These are phyloP conservation scores for Diaporthe ilicicola DNA, from an alignment of 2,329 filamentous ascomycete genomes.

Conservation along the genomic window DNA sequence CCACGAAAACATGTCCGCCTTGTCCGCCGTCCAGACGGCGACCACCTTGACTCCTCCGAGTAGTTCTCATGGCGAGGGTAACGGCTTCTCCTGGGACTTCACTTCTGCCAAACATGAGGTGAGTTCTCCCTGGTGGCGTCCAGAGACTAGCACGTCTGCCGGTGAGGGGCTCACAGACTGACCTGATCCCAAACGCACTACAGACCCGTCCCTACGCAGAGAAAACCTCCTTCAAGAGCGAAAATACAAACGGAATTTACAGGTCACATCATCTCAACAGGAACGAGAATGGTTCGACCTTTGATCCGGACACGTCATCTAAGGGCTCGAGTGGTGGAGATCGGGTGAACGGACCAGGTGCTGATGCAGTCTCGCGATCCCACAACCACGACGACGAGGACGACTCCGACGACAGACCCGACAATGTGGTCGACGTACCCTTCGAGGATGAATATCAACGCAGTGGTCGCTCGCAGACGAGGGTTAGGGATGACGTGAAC, in stretches of 20 bases:
- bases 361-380: conserved; percentile 27
- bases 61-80: conserved; percentile 58
- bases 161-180: conserved; percentile 15
- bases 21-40: conserved; percentile 59
- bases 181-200: neutral
- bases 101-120: conserved; percentile 48
- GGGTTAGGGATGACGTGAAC: conserved; percentile 41
- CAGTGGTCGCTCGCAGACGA: conserved; percentile 35
- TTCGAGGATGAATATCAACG: conserved; percentile 37
- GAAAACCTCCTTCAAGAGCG: conserved; percentile 28
- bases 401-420: conserved; percentile 51
- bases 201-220: conserved; percentile 34
- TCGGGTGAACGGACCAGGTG: conserved; percentile 22
- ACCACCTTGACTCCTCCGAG: conserved; percentile 58
- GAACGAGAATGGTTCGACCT: conserved; percentile 32
- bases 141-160: conserved; percentile 16
- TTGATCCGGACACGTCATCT: conserved; percentile 23
- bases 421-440: conserved; percentile 54
- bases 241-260: conserved; percentile 29
- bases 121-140: conserved; percentile 37
- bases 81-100: conserved; percentile 55
- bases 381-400: conserved; percentile 39
- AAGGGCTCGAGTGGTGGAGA: conserved; percentile 26
- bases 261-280: conserved; percentile 31
- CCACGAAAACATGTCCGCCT: conserved; percentile 56